Evolutionary conservation across 306 rosid genomes (phyloP), one percentile per base, ranked within the genome.

Genomic region (Arachis stenosperma): DNA sequence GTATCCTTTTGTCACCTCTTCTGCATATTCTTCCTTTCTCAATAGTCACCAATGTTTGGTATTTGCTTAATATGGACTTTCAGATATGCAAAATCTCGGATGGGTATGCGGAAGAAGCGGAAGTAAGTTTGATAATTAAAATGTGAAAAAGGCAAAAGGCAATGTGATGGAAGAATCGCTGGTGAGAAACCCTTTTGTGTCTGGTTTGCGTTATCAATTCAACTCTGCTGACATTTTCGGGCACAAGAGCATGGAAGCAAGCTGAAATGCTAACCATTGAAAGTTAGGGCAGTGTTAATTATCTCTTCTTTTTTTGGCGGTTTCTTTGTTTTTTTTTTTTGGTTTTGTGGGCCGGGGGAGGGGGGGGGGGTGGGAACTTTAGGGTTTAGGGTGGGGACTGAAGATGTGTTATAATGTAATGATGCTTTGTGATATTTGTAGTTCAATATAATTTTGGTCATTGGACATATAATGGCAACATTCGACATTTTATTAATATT

Each of bases 31-130:
- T 9, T 51, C 70, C 14, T 61, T 29, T 65, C 36, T 68, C 56
- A 15, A 58, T 57, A 29, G 6, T 41, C 47, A 29, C 64, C 62
- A 48, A 27, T 61, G 46, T 65, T 42, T 40, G 61, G 70, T 33
- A 33, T 67, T 85, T 84, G n/a, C 90, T 89, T 88, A 89, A 94
- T 75, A 29, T 67, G 73, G 78, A 75, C 67, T 58, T 52, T 52
- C 80, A 91, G 98, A 78, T 94, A 58, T 65, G 96, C 99, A 50
- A 91, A 87, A 84, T 94, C 99, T 14, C 85, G 97, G 75, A 91
- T 91, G 99, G 98, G 99, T 30, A 86, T 85, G 96, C 89, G 98
- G 22, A 91, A 82, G 96, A 89, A 88, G 86, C 76, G 81, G 2
- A 84, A 88, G 83, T 94, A 78, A 86, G 7, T 29, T 50, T 29